Evolutionary conservation across 2,329 filamentous ascomycete genomes (phyloP).

Genomic region (Fusarium udum): DNA sequence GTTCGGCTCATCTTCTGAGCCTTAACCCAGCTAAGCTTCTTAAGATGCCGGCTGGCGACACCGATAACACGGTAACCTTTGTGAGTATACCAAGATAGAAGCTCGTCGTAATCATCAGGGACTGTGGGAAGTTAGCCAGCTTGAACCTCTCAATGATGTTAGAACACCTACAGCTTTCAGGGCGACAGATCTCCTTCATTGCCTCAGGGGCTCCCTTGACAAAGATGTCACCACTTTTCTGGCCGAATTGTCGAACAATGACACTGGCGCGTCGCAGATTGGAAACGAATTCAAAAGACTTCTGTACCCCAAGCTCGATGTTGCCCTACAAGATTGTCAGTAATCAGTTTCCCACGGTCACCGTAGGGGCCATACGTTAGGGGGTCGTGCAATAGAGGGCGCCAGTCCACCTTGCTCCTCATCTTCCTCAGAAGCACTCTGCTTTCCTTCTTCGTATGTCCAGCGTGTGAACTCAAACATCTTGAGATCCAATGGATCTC

Average conservation of each 20-base stretch:
- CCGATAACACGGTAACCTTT: slow-evolving; percentile 96
- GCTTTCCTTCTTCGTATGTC: slow-evolving; percentile 88
- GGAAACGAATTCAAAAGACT: slow-evolving; percentile 93
- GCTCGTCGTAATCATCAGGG: slow-evolving; percentile 87
- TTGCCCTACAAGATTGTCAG: slow-evolving; percentile 52
- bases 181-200: slow-evolving; percentile 90
- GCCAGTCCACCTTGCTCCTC: slow-evolving; percentile 80
- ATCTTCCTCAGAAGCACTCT: slow-evolving; percentile 71
- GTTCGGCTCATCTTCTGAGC: slow-evolving; percentile 91
- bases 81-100: slow-evolving; percentile 91
- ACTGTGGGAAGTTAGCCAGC: slow-evolving; percentile 57
- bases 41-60: slow-evolving; percentile 88
- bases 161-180: slow-evolving; percentile 74
- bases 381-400: slow-evolving; percentile 89
- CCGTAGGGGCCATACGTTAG: slow-evolving; percentile 62
- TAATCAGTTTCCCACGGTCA: no score
- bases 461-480: slow-evolving; percentile 98
- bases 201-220: slow-evolving; percentile 97
- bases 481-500: slow-evolving; percentile 93
- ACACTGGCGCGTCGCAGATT: slow-evolving; percentile 93
- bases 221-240: slow-evolving; percentile 84
- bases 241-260: slow-evolving; percentile 86
- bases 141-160: not conserved
- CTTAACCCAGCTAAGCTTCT: slow-evolving; percentile 91
- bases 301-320: slow-evolving; percentile 89